Evolutionary conservation across 208 protist genomes (phyloP), one percentile per base, ranked within the genome.

Genomic region (Porcisia deanei): DNA sequence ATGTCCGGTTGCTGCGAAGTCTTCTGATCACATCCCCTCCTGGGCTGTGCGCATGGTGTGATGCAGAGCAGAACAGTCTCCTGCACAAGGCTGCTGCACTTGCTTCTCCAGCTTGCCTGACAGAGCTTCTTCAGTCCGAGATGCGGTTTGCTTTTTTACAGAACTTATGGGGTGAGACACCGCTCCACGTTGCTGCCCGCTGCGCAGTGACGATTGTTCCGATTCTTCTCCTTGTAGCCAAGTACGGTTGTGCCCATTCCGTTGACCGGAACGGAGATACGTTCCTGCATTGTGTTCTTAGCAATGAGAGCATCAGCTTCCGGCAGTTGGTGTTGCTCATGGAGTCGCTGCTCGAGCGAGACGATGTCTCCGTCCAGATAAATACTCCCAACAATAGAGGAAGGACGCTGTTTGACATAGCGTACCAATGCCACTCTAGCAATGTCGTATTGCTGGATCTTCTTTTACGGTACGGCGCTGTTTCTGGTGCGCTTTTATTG

Each of bases 201-300:
- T 75, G 43, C 8, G 60, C 79, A 5, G 49, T 63, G 22, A 77
- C 72, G 10, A 82, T 86, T n/a, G 71, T 74, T 1, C 67, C 77
- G 14, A 49, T 91, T 3, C 45, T 90, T 16, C 69, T 95, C 20
- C 80, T 95, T 22, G 75, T 91, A 7, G 76, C 80, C 14, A 81
- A 83, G 22, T 92, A 89, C 81, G 88, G 91, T 41, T 45, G 79
- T 3, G 76, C 43, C 43, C 22, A 45, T 12, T 14, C n/a, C 7
- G 20, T 59, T 0, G 80, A 92, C 67, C 8, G 37, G 12, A 34
- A 74, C 7, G 83, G 81, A 9, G 73, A 87, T n/a, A 91, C 87
- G 0, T 91, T 95, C 80, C 59, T 95, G 10, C 91, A 95, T 45
- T 39, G 73, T 16, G 72, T 95, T 30, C 66, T 93, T 70, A 8